Evolutionary conservation across 2,329 filamentous ascomycete species (phyloP).

Genomic region (Aureobasidium sp.): DNA sequence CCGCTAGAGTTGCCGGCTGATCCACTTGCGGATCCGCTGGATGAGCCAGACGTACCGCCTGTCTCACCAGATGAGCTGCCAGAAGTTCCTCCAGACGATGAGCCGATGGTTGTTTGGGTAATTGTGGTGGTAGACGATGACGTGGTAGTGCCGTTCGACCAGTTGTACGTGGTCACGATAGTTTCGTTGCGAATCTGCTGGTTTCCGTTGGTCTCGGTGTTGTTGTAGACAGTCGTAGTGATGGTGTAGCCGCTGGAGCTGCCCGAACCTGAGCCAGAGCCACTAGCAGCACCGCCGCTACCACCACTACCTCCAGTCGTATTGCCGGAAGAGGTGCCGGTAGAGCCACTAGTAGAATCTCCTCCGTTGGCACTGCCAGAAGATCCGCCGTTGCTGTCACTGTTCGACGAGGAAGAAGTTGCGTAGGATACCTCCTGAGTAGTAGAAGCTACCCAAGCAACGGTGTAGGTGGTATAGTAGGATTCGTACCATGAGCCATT

Average conservation of each 20-base stretch:
- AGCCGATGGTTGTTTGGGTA: conserved; percentile 2
- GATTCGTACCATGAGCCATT: conserved; percentile 25
- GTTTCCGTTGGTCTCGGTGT: background rate
- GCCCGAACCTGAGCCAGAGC: background rate
- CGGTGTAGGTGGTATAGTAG: conserved; percentile 25
- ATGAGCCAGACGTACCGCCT: background rate
- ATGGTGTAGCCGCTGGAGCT: conserved; percentile 4
- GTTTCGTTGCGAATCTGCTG: conserved; percentile 6
- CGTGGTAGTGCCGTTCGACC: conserved; percentile 9
- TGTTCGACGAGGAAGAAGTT: conserved; percentile 19
- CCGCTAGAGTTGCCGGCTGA: conserved; percentile 7
- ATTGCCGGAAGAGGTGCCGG: background rate
- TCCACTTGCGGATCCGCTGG: background rate
- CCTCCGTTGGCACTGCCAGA: conserved; percentile 16
- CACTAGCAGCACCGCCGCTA: conserved; percentile 15
- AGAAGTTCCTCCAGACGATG: conserved; percentile 16
- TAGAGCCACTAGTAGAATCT: background rate
- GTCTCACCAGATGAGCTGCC: conserved; percentile 18
- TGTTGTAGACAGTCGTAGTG: conserved; percentile 8
- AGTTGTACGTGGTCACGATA: conserved; percentile 14
- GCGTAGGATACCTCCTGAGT: conserved; percentile 22
- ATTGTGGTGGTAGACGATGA: conserved; percentile 13
- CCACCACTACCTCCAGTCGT: background rate
- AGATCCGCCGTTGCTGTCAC: conserved; percentile 15
- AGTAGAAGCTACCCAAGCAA: conserved; percentile 25